Evolutionary conservation across 306 rosid species (phyloP).

Genomic region (Malus asiatica): DNA sequence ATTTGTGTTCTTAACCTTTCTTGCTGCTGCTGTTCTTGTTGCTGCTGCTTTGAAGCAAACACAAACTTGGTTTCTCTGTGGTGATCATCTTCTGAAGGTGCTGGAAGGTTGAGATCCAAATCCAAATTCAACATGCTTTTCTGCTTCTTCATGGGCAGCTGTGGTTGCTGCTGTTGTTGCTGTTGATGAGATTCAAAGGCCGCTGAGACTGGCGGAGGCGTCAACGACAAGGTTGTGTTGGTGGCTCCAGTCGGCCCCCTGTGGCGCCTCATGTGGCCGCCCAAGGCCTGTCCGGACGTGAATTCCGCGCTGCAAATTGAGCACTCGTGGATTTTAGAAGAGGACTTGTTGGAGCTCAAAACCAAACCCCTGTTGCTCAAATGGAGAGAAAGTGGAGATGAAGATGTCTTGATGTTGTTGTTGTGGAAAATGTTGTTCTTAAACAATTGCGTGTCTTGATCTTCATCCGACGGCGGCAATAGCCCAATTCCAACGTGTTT

Average conservation of each 20-base stretch:
- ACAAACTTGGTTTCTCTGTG: constrained; percentile 50
- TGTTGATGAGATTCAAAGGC: constrained; percentile 24
- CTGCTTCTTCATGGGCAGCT: constrained; percentile 34
- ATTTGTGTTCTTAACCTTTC: constrained; percentile 15
- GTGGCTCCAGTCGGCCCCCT: constrained; percentile 34
- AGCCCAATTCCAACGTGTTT: constrained; percentile 7
- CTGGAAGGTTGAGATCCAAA: constrained; percentile 94
- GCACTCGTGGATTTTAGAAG: constrained; percentile 64
- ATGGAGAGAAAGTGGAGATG: constrained; percentile 36
- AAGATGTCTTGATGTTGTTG: background rate
- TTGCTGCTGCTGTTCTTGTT: constrained; percentile 23
- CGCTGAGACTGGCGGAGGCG: constrained; percentile 31
- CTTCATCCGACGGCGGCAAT: constrained; percentile 40
- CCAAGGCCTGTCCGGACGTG: constrained; percentile 82
- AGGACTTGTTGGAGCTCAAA: constrained; percentile 27
- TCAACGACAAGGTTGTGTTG: constrained; percentile 40
- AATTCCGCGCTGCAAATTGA: constrained; percentile 78
- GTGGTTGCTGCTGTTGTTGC: constrained; percentile 15
- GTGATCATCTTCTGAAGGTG: constrained; percentile 78
- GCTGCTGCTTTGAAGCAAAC: constrained; percentile 53
- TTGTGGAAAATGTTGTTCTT: constrained; percentile 19
- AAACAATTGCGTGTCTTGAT: constrained; percentile 28
- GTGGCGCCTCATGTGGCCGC: constrained; percentile 94
- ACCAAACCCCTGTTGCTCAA: constrained; percentile 37
- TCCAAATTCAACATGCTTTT: constrained; percentile 53